Percentiles rank a stretch among this genome's conserved stretches.
Conservation (phyloP, 75 land plant species). For the Picea sitchensis region DNA sequence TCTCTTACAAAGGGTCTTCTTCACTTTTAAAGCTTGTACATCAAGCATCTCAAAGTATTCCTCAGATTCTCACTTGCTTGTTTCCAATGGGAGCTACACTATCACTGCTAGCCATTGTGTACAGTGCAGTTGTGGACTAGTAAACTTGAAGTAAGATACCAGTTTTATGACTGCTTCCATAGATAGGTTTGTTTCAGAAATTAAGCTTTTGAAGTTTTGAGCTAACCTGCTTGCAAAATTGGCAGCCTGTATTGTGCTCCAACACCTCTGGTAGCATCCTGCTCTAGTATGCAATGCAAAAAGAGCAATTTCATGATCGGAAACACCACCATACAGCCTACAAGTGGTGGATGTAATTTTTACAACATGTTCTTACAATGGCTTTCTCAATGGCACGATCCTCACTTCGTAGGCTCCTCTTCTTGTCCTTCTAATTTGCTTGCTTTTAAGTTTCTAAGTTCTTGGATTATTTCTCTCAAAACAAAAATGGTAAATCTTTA, state of each 20-base stretch:
- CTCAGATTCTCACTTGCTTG: conserved; percentile 28
- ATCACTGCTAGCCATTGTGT: conserved; percentile 48
- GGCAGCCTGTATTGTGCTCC: conserved; percentile 67
- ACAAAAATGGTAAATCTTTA: not conserved
- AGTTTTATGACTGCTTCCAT: not conserved
- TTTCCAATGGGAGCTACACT: conserved; percentile 44
- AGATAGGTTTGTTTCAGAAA: not conserved
- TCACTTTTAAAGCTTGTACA: conserved; percentile 32
- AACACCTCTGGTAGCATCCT: conserved; percentile 48
- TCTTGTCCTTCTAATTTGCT: not conserved
- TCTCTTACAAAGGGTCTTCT: no score
- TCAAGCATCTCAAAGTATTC: conserved; percentile 19
- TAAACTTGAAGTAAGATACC: not conserved
- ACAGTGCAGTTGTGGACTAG: conserved; percentile 33
- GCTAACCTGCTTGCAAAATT: not conserved
- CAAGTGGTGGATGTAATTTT: conserved; percentile 63
- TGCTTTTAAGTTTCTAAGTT: not conserved
- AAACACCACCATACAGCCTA: conserved; percentile 33
- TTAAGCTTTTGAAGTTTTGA: not conserved
- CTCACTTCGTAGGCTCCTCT: conserved; percentile 30
- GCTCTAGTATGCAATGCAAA: conserved; percentile 71
- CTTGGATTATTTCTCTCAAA: not conserved
- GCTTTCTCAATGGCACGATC: conserved; percentile 51
- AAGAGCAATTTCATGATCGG: conserved; percentile 64
- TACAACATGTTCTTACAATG: conserved; percentile 62